Percentiles rank a stretch among this genome's conserved stretches.
These are phyloP conservation scores for Lachnellula hyalina DNA, from an alignment of 2,329 filamentous ascomycete genomes.

Conservation along the genomic window DNA sequence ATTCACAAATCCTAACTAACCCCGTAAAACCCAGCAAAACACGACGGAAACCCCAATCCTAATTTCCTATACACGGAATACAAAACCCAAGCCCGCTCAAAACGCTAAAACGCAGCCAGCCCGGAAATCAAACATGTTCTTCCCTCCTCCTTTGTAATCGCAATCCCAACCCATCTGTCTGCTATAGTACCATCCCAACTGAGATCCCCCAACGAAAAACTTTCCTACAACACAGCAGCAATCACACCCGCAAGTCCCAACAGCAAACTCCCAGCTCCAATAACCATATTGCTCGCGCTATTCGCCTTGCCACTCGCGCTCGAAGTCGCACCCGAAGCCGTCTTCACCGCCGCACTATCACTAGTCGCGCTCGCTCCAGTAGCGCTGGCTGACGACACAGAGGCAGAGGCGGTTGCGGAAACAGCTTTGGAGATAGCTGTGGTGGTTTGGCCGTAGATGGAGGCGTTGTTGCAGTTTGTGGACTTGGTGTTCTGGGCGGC, in stretches of 20 bases:
- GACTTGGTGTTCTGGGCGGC: conserved; percentile 12
- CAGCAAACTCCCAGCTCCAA: conserved; percentile 16
- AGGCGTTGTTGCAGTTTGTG: conserved; percentile 25
- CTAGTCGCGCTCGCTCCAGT: conserved; percentile 1
- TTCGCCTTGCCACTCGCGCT: conserved; percentile 5
- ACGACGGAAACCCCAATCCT: too few species aligned
- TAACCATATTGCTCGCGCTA: conserved; percentile 12
- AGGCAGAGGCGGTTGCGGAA: conserved; percentile 14
- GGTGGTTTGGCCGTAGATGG: conserved; percentile 15
- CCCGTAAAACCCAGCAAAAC: too few species aligned
- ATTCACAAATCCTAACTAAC: too few species aligned
- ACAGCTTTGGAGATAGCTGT: conserved; percentile 11
- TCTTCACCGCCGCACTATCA: not conserved
- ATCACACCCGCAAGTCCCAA: conserved; percentile 19
- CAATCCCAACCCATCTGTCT: too few species aligned
- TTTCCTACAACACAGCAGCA: conserved; percentile 19
- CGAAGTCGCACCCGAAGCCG: conserved; percentile 3
- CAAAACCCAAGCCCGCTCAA: too few species aligned
- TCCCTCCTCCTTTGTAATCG: too few species aligned
- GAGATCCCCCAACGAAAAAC: not conserved
- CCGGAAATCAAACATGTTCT: too few species aligned
- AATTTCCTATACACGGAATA: too few species aligned
- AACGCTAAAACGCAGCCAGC: too few species aligned
- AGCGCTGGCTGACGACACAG: conserved; percentile 1
- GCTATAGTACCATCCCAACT: too few species aligned